A percentile compares a stretch with the other conserved stretches of the same genome.
These are phyloP conservation scores for Globisporangium sylvaticum DNA, from an alignment of 352 stramenopile genomes.

Conservation along the genomic window DNA sequence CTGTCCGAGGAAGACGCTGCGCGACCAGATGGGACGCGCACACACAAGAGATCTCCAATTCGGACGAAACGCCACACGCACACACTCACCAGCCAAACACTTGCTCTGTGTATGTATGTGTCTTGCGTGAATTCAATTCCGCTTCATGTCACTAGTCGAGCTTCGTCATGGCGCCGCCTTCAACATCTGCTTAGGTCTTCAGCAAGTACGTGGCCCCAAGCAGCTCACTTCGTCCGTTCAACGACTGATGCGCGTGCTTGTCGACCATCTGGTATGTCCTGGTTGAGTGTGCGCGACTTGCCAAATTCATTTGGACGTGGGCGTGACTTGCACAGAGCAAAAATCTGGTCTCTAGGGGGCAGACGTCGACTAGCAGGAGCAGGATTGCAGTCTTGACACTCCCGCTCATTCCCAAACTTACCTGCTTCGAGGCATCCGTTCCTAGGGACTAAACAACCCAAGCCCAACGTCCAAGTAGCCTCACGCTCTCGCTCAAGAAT, in stretches of 20 bases:
- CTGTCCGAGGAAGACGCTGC: too few relatives aligned
- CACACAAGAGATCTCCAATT: too few relatives aligned
- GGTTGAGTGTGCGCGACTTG: neutral
- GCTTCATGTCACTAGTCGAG: too few relatives aligned
- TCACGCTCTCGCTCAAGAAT: neutral
- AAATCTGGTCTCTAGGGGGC: too few relatives aligned
- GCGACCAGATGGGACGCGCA: too few relatives aligned
- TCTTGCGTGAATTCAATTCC: too few relatives aligned
- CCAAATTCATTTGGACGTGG: neutral
- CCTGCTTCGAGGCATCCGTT: neutral
- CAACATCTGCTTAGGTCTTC: neutral
- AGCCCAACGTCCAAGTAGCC: neutral
- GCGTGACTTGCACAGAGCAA: neutral
- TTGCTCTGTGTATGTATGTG: too few relatives aligned
- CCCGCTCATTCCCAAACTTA: neutral
- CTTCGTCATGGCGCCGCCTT: too few relatives aligned
- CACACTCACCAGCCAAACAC: too few relatives aligned
- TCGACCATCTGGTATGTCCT: neutral
- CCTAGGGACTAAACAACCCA: too few relatives aligned
- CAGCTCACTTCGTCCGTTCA: constrained; percentile 1
- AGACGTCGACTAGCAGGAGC: neutral
- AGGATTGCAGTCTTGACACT: neutral
- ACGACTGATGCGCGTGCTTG: neutral
- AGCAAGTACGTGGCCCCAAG: neutral
- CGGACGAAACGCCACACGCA: too few relatives aligned